Evolutionary conservation across 345 rosid species (phyloP).

Genomic region (Garcia nutans): DNA sequence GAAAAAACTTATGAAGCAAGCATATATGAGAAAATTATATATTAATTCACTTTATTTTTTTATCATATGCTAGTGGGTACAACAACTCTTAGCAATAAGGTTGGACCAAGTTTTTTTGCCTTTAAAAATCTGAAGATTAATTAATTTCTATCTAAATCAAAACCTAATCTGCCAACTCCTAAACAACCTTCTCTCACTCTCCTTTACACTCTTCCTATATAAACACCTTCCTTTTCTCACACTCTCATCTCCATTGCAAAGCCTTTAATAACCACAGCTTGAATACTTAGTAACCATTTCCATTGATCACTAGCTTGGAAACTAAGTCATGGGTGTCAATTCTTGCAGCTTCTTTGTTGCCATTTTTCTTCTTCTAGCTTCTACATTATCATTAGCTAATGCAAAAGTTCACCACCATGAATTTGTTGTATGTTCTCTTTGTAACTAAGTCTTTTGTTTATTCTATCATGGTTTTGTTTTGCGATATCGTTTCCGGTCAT

Average conservation of each 20-base stretch:
- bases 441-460: neutral
- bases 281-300: neutral
- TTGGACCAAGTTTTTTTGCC: conserved; percentile 32
- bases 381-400: conserved; percentile 32
- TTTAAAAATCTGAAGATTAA: conserved; percentile 11
- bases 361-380: conserved; percentile 41
- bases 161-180: conserved; percentile 69
- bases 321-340: neutral
- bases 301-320: neutral
- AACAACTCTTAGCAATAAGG: conserved; percentile 43
- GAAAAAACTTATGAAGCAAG: conserved; percentile 45
- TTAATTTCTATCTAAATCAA: conserved; percentile 28
- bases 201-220: conserved; percentile 28
- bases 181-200: conserved; percentile 24
- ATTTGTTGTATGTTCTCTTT: conserved; percentile 60
- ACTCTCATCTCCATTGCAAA: conserved; percentile 9
- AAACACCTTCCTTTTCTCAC: conserved; percentile 12
- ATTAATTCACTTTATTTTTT: too few species aligned
- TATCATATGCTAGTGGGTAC: conserved; percentile 51
- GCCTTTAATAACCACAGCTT: neutral
- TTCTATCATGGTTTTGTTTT: too few species aligned
- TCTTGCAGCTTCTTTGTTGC: conserved; percentile 27
- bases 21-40: conserved; percentile 14
- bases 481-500: too few species aligned
- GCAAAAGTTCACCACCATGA: conserved; percentile 62